Base-by-base conservation (phyloP, 257 asterid species). In the Nicotiana undulata region DNA sequence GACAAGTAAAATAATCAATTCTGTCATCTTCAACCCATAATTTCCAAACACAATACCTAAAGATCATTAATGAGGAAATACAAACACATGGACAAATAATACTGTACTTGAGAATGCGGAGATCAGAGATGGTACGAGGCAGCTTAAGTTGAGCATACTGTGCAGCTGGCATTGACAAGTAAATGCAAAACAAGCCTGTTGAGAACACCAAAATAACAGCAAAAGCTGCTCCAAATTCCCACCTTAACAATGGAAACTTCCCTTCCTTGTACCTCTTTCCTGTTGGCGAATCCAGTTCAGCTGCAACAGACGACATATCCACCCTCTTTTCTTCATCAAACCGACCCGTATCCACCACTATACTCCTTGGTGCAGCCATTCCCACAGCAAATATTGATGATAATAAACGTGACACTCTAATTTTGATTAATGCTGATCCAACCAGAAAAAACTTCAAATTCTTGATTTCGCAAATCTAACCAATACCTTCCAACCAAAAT, bases 51-150 rank as follows among this genome's bases (percentile, higher is more conserved):
- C 74, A 64, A 3, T 16, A 64, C 22, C 72, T 29, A n/a, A 63
- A 63, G 11, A 29, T 64, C 49, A 31, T 13, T 9, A 77, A 49
- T 16, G 31, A 31, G 74, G n/a, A 55, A 60, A 77, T 60, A 11
- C 1, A 4, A 77, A 34, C 10, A 58, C 6, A 37, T 0, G 13
- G 13, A 5, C 5, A 34, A 82, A 31, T 1, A 56, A n/a, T 34
- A 12, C 16, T 34, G 9, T 89, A 93, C 98, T 93, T 93, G 86
- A 93, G 96, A 86, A 90, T 51, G 46, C 97, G 95, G 68, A 94
- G 97, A 87, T 92, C 98, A 1, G 95, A 86, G 32, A 91, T 91
- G 18, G 90, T 90, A 18, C 90, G 97, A 60, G 98, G 98, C 34
- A 94, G 87, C 93, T 89, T 91, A 82, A 94, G 90, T 85, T 86